Percentiles rank a stretch among this genome's conserved stretches.
phyloP scores from a whole-genome alignment of 805 yeast genomes.

The Blastobotrys attinorum region DNA sequence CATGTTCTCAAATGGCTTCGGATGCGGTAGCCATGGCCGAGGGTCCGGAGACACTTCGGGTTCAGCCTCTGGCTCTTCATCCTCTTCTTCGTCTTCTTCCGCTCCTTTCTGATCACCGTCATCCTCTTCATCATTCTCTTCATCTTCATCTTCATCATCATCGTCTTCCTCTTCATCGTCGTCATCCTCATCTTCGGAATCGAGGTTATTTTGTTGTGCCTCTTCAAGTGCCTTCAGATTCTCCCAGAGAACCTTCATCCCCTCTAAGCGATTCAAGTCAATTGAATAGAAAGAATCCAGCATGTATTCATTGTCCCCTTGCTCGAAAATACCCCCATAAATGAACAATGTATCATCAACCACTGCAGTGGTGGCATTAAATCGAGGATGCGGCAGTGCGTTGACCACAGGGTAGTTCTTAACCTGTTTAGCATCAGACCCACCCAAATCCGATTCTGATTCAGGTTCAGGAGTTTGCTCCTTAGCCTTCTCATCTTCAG shows the following conservation, averaged over 20 bases:
- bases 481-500: conserved; percentile 17
- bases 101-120: conserved; percentile 57
- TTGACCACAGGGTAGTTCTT: conserved; percentile 49
- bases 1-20: conserved; percentile 82
- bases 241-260: conserved; percentile 86
- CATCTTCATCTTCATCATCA: conserved; percentile 48
- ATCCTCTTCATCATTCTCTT: conserved; percentile 34
- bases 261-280: conserved; percentile 81
- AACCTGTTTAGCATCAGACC: conserved; percentile 32
- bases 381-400: conserved; percentile 79
- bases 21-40: conserved; percentile 96
- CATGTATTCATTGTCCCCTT: conserved; percentile 76
- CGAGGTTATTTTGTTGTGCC: conserved; percentile 38
- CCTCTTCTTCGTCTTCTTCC: conserved; percentile 59
- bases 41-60: conserved; percentile 77
- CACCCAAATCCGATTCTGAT: conserved; percentile 30
- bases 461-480: conserved; percentile 7
- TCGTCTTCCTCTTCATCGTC: conserved; percentile 71
- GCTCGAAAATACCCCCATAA: conserved; percentile 86
- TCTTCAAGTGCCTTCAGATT: conserved; percentile 50
- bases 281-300: conserved; percentile 81
- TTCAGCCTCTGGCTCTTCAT: conserved; percentile 49
- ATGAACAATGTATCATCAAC: conserved; percentile 77
- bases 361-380: conserved; percentile 79
- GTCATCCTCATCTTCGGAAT: conserved; percentile 48